Percentiles rank a stretch among this genome's conserved stretches.
Evolutionary conservation across 345 rosid genomes (phyloP).

Genomic region (Hevea brasiliensis): DNA sequence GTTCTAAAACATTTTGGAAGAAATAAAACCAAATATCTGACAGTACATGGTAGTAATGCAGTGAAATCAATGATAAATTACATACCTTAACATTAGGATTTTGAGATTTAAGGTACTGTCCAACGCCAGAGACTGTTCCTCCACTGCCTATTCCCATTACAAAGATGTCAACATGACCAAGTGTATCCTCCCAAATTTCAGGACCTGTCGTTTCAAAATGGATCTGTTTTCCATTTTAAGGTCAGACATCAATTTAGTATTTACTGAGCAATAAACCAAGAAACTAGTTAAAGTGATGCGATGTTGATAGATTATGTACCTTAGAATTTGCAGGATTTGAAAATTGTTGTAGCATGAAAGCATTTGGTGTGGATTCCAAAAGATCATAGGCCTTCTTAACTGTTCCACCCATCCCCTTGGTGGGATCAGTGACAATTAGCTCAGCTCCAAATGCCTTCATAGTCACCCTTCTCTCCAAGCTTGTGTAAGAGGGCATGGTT

Average conservation of each 20-base stretch:
- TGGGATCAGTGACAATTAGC: conserved; percentile 84
- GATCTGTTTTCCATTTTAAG: conserved; percentile 39
- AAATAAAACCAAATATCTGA: not conserved
- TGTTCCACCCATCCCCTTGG: conserved; percentile 97
- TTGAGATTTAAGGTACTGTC: conserved; percentile 84
- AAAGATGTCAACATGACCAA: conserved; percentile 84
- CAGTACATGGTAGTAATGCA: not conserved
- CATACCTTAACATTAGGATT: conserved; percentile 92
- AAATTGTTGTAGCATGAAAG: conserved; percentile 85
- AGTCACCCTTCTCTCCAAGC: conserved; percentile 91
- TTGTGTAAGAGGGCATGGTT: conserved; percentile 99
- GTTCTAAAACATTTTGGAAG: conserved; percentile 10
- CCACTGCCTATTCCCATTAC: conserved; percentile 99
- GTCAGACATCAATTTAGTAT: conserved; percentile 5
- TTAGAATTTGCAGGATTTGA: conserved; percentile 81
- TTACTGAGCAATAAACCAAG: not conserved
- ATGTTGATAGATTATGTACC: conserved; percentile 36
- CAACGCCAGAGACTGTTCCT: conserved; percentile 94
- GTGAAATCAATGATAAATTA: conserved; percentile 1
- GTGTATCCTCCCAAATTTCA: conserved; percentile 97
- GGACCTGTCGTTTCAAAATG: conserved; percentile 97
- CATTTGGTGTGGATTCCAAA: conserved; percentile 71
- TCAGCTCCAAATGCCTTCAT: conserved; percentile 98
- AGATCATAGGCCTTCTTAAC: conserved; percentile 88
- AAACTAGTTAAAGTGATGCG: too few species aligned